Conservation (phyloP, 495 filamentous ascomycete species). For the Thermothielavioides terrestris region DNA sequence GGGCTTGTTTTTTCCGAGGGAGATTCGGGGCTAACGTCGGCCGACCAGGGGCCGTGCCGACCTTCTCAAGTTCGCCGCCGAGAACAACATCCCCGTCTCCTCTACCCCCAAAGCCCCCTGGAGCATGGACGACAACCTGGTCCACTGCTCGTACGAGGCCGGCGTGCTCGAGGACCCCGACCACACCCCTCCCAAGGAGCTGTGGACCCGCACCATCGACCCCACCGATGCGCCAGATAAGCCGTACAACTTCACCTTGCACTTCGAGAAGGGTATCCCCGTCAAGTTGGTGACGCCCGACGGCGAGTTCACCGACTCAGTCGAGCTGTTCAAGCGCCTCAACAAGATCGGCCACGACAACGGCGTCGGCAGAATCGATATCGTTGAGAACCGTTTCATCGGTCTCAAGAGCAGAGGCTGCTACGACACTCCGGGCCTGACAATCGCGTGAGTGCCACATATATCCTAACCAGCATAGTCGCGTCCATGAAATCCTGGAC, state of each 20-base stretch:
- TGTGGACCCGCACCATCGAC: slow-evolving; percentile 79
- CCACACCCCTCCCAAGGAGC: slow-evolving; percentile 59
- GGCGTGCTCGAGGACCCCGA: slow-evolving; percentile 67
- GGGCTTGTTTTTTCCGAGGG: background rate
- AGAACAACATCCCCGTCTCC: slow-evolving; percentile 74
- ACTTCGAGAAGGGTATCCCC: slow-evolving; percentile 82
- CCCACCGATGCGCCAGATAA: slow-evolving; percentile 67
- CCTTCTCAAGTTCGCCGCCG: slow-evolving; percentile 75
- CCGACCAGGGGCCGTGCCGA: slow-evolving; percentile 58
- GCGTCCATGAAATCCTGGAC: background rate
- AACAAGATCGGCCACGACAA: slow-evolving; percentile 70
- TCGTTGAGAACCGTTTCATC: slow-evolving; percentile 57
- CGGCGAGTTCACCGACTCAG: slow-evolving; percentile 58
- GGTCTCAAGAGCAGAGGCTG: slow-evolving; percentile 77
- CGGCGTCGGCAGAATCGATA: slow-evolving; percentile 84
- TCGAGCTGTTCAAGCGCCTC: slow-evolving; percentile 70
- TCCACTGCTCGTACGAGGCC: slow-evolving; percentile 86
- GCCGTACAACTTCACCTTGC: slow-evolving; percentile 66
- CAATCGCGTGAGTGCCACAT: slow-evolving; percentile 7
- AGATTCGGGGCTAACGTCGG: background rate
- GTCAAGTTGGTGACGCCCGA: slow-evolving; percentile 49
- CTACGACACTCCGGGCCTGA: slow-evolving; percentile 63
- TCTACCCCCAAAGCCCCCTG: slow-evolving; percentile 77
- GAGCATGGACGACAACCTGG: slow-evolving; percentile 83
- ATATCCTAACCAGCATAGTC: background rate